Evolutionary conservation across 179 eudicot genomes (phyloP).

Genomic region (Silene vulgaris): DNA sequence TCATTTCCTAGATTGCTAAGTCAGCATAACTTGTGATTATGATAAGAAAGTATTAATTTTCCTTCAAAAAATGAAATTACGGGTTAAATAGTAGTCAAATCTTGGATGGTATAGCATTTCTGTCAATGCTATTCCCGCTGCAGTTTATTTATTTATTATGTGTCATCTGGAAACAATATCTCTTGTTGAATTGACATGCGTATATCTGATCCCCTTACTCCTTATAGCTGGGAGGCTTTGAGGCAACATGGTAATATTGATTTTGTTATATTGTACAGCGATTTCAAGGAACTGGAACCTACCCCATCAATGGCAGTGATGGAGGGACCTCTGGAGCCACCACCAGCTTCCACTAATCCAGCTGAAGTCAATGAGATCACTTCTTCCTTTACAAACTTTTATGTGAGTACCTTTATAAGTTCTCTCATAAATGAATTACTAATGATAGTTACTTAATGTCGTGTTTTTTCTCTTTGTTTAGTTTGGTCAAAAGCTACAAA

Average conservation of each 20-base stretch:
- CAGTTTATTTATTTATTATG: not conserved
- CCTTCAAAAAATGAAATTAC: not conserved
- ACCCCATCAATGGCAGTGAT: constrained; percentile 50
- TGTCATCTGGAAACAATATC: not conserved
- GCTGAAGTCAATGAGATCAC: constrained; percentile 43
- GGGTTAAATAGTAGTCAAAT: not conserved
- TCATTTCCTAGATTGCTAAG: not conserved
- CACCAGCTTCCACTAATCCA: constrained; percentile 33
- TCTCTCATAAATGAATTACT: not conserved
- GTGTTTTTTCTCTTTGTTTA: not conserved
- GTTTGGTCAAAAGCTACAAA: not conserved
- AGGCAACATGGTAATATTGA: not conserved
- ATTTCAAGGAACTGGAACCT: constrained; percentile 71
- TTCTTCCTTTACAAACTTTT: constrained; percentile 53
- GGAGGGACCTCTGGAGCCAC: constrained; percentile 61
- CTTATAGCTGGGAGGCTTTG: not conserved
- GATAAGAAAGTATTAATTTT: no score
- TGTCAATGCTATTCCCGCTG: not conserved
- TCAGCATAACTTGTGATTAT: not conserved
- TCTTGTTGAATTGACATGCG: not conserved
- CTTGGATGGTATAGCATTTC: not conserved
- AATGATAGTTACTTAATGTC: not conserved
- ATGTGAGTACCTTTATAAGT: constrained; percentile 36
- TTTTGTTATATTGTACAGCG: constrained; percentile 39
- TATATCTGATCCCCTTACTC: not conserved